These are phyloP conservation scores for Calonectria pseudoreteaudii DNA, from an alignment of 2,329 filamentous ascomycete genomes.

Conservation along the genomic window DNA sequence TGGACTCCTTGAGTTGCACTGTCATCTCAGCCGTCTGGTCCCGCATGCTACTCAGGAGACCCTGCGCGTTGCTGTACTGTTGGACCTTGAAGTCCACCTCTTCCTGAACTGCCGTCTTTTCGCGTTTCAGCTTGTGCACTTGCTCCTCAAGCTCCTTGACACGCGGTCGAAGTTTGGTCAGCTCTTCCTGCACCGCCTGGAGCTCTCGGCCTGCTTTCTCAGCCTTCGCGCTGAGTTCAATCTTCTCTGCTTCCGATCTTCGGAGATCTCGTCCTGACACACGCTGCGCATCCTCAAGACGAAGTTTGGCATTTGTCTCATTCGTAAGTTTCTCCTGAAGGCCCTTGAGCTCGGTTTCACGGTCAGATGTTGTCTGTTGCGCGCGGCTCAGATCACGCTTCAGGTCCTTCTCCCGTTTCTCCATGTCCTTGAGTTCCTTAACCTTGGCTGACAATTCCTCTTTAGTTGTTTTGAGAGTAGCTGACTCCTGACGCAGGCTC, in stretches of 20 bases:
- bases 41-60: conserved; percentile 89
- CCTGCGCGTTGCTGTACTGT: conserved; percentile 87
- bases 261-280: conserved; percentile 82
- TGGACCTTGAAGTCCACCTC: conserved; percentile 87
- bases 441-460: conserved; percentile 74
- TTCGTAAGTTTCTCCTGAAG: conserved; percentile 83
- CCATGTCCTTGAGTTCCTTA: conserved; percentile 78
- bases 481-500: conserved; percentile 80
- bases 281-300: conserved; percentile 83
- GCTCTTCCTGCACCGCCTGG: conserved; percentile 77
- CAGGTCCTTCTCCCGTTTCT: conserved; percentile 85
- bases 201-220: conserved; percentile 81
- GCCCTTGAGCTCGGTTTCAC: conserved; percentile 81
- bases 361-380: conserved; percentile 77
- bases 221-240: conserved; percentile 78
- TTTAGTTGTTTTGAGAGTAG: conserved; percentile 78
- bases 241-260: conserved; percentile 81
- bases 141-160: conserved; percentile 80
- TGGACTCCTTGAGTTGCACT: conserved; percentile 91
- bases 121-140: conserved; percentile 73
- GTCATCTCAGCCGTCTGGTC: conserved; percentile 90
- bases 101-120: conserved; percentile 77
- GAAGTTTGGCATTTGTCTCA: conserved; percentile 77
- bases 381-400: conserved; percentile 78
- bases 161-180: conserved; percentile 72